Conservation (phyloP, 768 basidiomycete species). For the Nidularia pulvinata region DNA sequence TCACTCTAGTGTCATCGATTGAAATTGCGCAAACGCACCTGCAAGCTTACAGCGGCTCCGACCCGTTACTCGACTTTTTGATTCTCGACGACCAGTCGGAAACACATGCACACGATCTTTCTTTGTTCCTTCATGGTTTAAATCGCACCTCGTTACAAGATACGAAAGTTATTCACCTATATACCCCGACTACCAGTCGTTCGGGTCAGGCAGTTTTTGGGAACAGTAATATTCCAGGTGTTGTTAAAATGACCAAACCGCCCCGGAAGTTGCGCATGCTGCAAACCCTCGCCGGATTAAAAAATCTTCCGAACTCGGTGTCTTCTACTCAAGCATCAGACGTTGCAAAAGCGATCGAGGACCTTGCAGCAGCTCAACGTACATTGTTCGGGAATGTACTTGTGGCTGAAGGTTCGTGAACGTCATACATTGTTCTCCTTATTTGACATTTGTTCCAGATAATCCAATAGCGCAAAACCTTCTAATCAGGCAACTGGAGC, state of each 20-base stretch:
- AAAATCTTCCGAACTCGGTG: conserved; percentile 48
- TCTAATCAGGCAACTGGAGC: conserved; percentile 65
- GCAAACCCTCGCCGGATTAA: conserved; percentile 60
- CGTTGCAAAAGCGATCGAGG: conserved; percentile 41
- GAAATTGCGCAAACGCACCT: conserved; percentile 46
- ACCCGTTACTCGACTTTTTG: conserved; percentile 55
- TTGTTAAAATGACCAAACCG: conserved; percentile 72
- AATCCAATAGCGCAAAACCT: conserved; percentile 72
- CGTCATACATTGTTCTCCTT: neutral
- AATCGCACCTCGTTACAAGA: conserved; percentile 35
- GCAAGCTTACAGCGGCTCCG: conserved; percentile 19
- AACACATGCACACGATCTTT: conserved; percentile 53
- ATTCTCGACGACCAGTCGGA: conserved; percentile 71
- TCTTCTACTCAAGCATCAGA: conserved; percentile 32
- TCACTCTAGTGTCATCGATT: conserved; percentile 40
- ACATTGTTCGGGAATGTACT: conserved; percentile 68
- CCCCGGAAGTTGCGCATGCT: conserved; percentile 60
- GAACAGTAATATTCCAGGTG: conserved; percentile 48
- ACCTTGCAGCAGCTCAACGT: conserved; percentile 43
- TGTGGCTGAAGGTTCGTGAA: conserved; percentile 62
- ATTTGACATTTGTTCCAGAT: conserved; percentile 33
- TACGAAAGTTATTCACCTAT: conserved; percentile 70
- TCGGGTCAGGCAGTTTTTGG: conserved; percentile 51
- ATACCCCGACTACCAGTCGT: conserved; percentile 67
- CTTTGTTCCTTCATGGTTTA: conserved; percentile 42